phyloP scores from a whole-genome alignment of 2,329 filamentous ascomycete genomes.

The Leptographium wingfieldii region DNA sequence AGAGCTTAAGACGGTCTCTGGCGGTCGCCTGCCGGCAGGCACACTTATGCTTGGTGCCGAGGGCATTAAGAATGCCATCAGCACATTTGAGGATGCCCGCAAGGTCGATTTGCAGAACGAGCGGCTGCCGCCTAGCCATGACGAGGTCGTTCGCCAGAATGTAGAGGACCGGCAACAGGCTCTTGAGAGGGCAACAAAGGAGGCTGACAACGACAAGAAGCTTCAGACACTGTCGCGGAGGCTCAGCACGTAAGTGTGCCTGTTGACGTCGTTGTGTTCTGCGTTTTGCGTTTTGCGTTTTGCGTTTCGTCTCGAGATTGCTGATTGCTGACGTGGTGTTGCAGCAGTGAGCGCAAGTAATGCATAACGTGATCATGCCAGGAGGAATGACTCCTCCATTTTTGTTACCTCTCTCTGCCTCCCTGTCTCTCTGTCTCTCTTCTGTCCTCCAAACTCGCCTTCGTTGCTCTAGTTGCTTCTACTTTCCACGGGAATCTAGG shows the following conservation, averaged over 20 bases:
- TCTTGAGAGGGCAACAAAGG: slow-evolving; percentile 70
- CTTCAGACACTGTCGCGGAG: slow-evolving; percentile 77
- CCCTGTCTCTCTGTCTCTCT: too few species aligned
- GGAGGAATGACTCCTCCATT: background rate
- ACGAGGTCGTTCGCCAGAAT: slow-evolving; percentile 76
- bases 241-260: slow-evolving; percentile 75
- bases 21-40: slow-evolving; percentile 81
- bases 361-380: background rate
- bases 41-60: slow-evolving; percentile 97
- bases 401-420: background rate
- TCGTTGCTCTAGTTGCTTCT: background rate
- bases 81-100: slow-evolving; percentile 87
- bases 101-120: slow-evolving; percentile 98
- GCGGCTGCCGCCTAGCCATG: slow-evolving; percentile 77
- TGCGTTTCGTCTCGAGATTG: background rate
- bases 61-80: slow-evolving; percentile 97
- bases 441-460: background rate
- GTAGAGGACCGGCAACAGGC: slow-evolving; percentile 73
- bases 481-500: background rate
- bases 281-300: too few species aligned
- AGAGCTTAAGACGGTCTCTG: slow-evolving; percentile 92
- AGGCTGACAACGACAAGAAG: slow-evolving; percentile 85
- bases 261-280: too few species aligned
- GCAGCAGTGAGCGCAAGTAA: background rate
- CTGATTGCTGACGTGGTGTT: background rate